Evolutionary conservation across 805 yeast genomes (phyloP).

Genomic region (Candida dajiaensis): DNA sequence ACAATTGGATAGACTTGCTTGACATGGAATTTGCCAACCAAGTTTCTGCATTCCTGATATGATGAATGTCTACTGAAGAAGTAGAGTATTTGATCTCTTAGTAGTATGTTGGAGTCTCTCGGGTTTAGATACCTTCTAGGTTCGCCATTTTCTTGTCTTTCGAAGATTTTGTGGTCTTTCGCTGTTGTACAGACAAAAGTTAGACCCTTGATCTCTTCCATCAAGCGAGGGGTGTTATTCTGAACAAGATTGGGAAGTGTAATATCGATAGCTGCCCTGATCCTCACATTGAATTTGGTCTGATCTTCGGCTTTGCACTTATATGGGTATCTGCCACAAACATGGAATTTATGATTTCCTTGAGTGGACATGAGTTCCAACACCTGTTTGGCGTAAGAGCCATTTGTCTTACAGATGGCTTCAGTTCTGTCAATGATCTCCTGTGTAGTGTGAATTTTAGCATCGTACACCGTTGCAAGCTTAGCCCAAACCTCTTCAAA

Average conservation of each 20-base stretch:
- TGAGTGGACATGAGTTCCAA: neutral
- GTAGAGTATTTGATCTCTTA: slow-evolving; percentile 32
- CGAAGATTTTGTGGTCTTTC: slow-evolving; percentile 21
- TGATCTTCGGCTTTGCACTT: neutral
- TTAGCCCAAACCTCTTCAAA: slow-evolving; percentile 49
- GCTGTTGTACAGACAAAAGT: slow-evolving; percentile 16
- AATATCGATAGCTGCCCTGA: slow-evolving; percentile 34
- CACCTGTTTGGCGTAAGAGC: slow-evolving; percentile 2
- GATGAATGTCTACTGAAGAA: slow-evolving; percentile 45
- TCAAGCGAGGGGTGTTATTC: slow-evolving; percentile 2
- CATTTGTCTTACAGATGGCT: slow-evolving; percentile 6
- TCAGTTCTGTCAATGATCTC: slow-evolving; percentile 20
- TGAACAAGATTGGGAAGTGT: slow-evolving; percentile 12
- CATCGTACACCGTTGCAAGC: slow-evolving; percentile 22
- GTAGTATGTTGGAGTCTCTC: slow-evolving; percentile 21
- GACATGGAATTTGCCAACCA: slow-evolving; percentile 32
- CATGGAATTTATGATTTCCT: slow-evolving; percentile 8
- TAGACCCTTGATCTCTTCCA: slow-evolving; percentile 14
- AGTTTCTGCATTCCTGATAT: slow-evolving; percentile 32
- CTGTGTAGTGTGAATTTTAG: slow-evolving; percentile 27
- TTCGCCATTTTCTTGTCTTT: slow-evolving; percentile 8
- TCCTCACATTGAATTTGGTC: slow-evolving; percentile 19
- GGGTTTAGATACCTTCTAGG: slow-evolving; percentile 26
- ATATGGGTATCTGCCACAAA: slow-evolving; percentile 11
- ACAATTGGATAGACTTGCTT: slow-evolving; percentile 39